phyloP scores from a whole-genome alignment of 2,329 filamentous ascomycete genomes.

The Stachybotrys chartarum region DNA sequence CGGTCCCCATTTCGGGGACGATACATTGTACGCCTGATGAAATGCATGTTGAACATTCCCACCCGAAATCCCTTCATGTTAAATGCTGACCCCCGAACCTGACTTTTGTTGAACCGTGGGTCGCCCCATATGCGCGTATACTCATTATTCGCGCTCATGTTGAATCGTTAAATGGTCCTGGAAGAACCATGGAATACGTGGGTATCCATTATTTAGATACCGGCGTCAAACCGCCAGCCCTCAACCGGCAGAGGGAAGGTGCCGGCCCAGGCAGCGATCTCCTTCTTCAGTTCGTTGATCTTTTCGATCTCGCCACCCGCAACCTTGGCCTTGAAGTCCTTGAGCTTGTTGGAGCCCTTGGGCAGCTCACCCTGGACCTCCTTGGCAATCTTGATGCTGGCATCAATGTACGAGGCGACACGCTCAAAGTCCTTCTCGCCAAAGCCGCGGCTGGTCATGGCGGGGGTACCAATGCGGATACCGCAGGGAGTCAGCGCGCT shows the following conservation, averaged over 20 bases:
- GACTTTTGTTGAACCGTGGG: not conserved
- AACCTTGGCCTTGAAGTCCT: constrained; percentile 97
- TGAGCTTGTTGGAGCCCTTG: constrained; percentile 98
- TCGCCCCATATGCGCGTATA: not conserved
- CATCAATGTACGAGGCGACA: constrained; percentile 84
- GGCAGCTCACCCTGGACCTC: constrained; percentile 77
- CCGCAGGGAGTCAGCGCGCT: constrained; percentile 90
- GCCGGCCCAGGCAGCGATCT: constrained; percentile 81
- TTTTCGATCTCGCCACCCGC: constrained; percentile 68
- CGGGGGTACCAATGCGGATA: constrained; percentile 92
- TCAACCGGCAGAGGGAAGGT: constrained; percentile 89
- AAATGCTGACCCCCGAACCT: not conserved
- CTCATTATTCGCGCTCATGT: not conserved
- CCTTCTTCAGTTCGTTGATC: constrained; percentile 80
- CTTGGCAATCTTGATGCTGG: constrained; percentile 83
- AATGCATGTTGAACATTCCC: not conserved
- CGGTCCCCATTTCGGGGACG: not conserved
- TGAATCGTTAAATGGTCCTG: not conserved
- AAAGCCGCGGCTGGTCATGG: constrained; percentile 96
- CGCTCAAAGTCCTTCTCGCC: constrained; percentile 86
- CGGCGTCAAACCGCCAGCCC: constrained; percentile 58
- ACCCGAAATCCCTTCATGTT: not conserved
- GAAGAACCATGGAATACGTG: not conserved
- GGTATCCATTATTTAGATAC: constrained; percentile 35
- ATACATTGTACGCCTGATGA: not conserved